A percentile compares a stretch with the other conserved stretches of the same genome.
phyloP scores from a whole-genome alignment of 139 green algal genomes.

The Dunaliella sp. region DNA sequence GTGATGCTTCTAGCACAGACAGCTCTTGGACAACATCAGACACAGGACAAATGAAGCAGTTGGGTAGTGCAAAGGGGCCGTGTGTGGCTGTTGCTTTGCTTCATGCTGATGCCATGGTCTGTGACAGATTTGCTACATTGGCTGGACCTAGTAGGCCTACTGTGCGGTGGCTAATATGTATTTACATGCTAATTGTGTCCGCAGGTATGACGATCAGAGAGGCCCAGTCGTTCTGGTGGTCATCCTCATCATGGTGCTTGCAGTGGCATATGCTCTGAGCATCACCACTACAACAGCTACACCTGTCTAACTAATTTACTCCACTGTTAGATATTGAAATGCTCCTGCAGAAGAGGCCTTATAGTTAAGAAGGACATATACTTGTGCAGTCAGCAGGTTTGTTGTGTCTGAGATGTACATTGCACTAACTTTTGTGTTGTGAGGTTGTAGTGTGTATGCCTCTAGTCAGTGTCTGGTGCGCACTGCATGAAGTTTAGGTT shows the following conservation, averaged over 20 bases:
- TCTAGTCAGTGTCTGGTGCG: too few relatives aligned
- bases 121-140: background rate
- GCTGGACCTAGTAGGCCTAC: background rate
- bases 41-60: background rate
- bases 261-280: conserved; percentile 26
- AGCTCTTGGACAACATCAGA: background rate
- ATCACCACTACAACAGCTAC: background rate
- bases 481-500: too few relatives aligned
- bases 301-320: too few relatives aligned
- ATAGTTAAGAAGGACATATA: too few relatives aligned
- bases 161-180: background rate
- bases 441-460: too few relatives aligned
- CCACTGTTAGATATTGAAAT: too few relatives aligned
- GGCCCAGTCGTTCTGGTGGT: conserved; percentile 67
- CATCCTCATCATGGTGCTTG: conserved; percentile 49
- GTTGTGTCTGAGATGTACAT: too few relatives aligned
- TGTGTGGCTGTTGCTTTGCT: background rate
- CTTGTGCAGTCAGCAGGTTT: too few relatives aligned
- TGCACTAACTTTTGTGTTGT: too few relatives aligned
- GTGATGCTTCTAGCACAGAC: too few relatives aligned
- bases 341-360: too few relatives aligned
- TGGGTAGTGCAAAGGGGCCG: background rate
- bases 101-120: background rate
- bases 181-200: background rate
- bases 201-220: conserved; percentile 59